phyloP scores from a whole-genome alignment of 2,329 filamentous ascomycete species.

The Cadophora sp. region DNA sequence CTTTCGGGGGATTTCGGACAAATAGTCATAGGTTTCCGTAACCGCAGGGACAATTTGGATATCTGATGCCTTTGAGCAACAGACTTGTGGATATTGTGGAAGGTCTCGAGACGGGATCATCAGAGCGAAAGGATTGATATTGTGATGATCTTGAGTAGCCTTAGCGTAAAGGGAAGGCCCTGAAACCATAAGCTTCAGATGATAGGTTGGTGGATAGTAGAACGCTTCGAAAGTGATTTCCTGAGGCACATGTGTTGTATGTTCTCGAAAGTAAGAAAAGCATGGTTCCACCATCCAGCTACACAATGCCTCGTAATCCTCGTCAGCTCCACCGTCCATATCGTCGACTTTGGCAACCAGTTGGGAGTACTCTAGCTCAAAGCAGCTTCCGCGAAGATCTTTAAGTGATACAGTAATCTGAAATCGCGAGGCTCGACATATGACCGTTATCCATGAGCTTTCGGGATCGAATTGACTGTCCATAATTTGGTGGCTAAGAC shows the following conservation, averaged over 20 bases:
- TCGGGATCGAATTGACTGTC: constrained; percentile 23
- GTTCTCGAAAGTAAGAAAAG: constrained; percentile 28
- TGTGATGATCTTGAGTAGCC: constrained; percentile 24
- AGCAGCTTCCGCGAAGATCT: constrained; percentile 23
- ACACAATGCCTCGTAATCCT: constrained; percentile 27
- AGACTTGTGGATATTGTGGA: constrained; percentile 21
- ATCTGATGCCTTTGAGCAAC: constrained; percentile 20
- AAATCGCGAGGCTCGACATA: constrained; percentile 25
- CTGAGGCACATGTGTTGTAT: constrained; percentile 23
- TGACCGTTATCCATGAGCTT: constrained; percentile 24
- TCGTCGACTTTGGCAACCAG: constrained; percentile 22
- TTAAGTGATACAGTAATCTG: constrained; percentile 23
- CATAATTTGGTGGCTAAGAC: constrained; percentile 22
- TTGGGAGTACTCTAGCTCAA: constrained; percentile 25
- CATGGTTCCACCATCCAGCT: constrained; percentile 28
- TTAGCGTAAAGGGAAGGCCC: constrained; percentile 23
- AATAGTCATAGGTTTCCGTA: constrained; percentile 18
- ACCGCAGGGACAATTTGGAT: constrained; percentile 22
- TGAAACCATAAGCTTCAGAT: constrained; percentile 27
- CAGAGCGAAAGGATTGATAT: constrained; percentile 27
- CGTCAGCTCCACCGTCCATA: constrained; percentile 26
- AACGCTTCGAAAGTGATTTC: constrained; percentile 28
- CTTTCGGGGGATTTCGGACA: constrained; percentile 27
- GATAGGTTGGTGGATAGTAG: constrained; percentile 28
- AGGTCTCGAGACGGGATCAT: constrained; percentile 28